phyloP scores from a whole-genome alignment of 129 eudicot species.

The Deinandra increscens region DNA sequence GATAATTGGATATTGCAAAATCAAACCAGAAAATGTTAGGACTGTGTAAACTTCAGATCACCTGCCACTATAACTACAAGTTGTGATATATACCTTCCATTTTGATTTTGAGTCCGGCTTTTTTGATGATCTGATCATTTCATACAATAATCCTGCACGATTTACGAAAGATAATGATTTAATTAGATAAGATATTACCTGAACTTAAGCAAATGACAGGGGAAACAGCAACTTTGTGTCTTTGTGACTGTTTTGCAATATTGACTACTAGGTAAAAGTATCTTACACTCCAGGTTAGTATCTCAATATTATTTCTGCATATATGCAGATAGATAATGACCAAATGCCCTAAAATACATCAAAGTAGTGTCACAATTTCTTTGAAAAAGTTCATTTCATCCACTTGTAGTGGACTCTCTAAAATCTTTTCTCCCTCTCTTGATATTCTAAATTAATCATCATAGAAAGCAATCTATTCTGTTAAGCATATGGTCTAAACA shows the following conservation, averaged over 20 bases:
- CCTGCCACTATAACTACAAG: background rate
- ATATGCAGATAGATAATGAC: too few relatives aligned
- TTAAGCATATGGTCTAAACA: background rate
- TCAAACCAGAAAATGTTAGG: background rate
- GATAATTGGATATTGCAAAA: background rate
- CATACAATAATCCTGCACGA: conserved; percentile 66
- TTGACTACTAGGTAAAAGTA: background rate
- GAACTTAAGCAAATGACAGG: background rate
- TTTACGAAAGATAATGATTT: background rate
- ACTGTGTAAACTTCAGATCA: background rate
- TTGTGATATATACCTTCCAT: conserved; percentile 73
- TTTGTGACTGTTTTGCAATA: background rate
- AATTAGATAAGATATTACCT: background rate
- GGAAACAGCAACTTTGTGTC: background rate
- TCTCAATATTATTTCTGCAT: too few relatives aligned
- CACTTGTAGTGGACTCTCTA: background rate
- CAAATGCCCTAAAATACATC: too few relatives aligned
- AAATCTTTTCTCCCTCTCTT: background rate
- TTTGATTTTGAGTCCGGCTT: conserved; percentile 62
- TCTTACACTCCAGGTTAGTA: too few relatives aligned
- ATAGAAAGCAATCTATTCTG: background rate
- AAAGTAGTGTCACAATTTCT: too few relatives aligned
- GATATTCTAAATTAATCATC: background rate
- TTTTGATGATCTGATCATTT: conserved; percentile 89
- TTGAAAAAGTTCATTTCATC: too few relatives aligned